phyloP scores from a whole-genome alignment of 1,139 yeast genomes.

The Yamadazyma triangularis region DNA sequence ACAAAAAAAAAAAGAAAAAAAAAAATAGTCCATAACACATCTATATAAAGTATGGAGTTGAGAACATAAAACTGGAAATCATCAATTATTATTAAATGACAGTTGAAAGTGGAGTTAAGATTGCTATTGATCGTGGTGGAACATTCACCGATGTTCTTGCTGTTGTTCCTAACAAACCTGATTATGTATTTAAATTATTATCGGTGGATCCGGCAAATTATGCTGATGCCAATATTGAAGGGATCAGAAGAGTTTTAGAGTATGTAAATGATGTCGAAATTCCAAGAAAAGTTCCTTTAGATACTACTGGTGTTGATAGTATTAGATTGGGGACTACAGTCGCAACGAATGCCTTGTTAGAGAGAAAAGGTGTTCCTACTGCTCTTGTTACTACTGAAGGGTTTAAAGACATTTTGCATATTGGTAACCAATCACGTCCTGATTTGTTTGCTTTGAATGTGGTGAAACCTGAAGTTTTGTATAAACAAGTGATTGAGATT shows the following conservation, averaged over 20 bases:
- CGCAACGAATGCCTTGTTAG: slow-evolving; percentile 71
- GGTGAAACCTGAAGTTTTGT: slow-evolving; percentile 51
- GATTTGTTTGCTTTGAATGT: slow-evolving; percentile 60
- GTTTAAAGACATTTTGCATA: slow-evolving; percentile 55
- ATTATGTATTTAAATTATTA: slow-evolving; percentile 15
- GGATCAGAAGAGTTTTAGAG: slow-evolving; percentile 18
- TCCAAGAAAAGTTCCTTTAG: slow-evolving; percentile 14
- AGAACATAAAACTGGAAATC: no score
- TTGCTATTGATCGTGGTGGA: slow-evolving; percentile 20
- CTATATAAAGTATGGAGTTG: no score
- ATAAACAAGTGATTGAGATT: slow-evolving; percentile 59
- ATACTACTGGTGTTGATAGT: slow-evolving; percentile 33
- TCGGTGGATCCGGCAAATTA: slow-evolving; percentile 20
- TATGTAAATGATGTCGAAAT: slow-evolving; percentile 9
- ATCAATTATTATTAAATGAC: no score
- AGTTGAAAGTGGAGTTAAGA: slow-evolving; percentile 7
- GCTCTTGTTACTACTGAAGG: slow-evolving; percentile 64
- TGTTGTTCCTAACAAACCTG: slow-evolving; percentile 10
- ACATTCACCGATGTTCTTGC: slow-evolving; percentile 19
- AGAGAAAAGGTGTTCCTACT: slow-evolving; percentile 61
- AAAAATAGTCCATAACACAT: no score
- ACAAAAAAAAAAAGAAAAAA: no score
- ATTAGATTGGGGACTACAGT: slow-evolving; percentile 79
- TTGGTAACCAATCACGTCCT: slow-evolving; percentile 77
- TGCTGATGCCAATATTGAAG: slow-evolving; percentile 19